Evolutionary conservation across 345 rosid species (phyloP), one percentile per base, ranked within the genome.

Genomic region (Iberis pinnata): DNA sequence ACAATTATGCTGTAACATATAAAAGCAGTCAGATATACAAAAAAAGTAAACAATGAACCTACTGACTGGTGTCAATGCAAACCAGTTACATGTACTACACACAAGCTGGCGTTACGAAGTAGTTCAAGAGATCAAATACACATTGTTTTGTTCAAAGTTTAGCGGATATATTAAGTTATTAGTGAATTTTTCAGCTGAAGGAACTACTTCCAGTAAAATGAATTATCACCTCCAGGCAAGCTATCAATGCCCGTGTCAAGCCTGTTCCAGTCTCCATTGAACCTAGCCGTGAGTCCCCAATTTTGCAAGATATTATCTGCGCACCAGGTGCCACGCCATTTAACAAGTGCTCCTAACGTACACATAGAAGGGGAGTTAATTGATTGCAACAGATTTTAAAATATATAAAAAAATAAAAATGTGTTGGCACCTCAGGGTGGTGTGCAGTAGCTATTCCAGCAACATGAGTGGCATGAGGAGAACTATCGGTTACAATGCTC

Each of bases 181-280:
- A 38, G 38, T 31, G 48, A 27, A 12, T 17, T 19, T 41, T 49
- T 33, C 20, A 12, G 46, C 51, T 58, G 18, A 26, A 36, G 22
- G 18, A 27, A 36, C 45, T 27, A 15, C 32, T 38, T 40, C 43
- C 50, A 39, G 22, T 48, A 12, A 53, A 9, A 44, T 51, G 36
- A 35, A 31, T 46, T 35, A 73, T 43, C 50, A 87, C 98, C 92
- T 90, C 96, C 44, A 90, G 84, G 49, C 86, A 89, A 61, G 95
- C 92, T 72, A 87, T 87, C 50, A 90, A 44, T 47, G 98, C 95
- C 60, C 96, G 76, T 15, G 78, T 75, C 78, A 90, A 80, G 57
- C 96, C 98, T 61, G 96, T 87, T 70, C 98, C 98, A 19, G 98
- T 90, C 76, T 87, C 96, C 96, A 87, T 87, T 48, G 96, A 90